phyloP scores from a whole-genome alignment of 331 rosid genomes.

The Dryas integrifolia region DNA sequence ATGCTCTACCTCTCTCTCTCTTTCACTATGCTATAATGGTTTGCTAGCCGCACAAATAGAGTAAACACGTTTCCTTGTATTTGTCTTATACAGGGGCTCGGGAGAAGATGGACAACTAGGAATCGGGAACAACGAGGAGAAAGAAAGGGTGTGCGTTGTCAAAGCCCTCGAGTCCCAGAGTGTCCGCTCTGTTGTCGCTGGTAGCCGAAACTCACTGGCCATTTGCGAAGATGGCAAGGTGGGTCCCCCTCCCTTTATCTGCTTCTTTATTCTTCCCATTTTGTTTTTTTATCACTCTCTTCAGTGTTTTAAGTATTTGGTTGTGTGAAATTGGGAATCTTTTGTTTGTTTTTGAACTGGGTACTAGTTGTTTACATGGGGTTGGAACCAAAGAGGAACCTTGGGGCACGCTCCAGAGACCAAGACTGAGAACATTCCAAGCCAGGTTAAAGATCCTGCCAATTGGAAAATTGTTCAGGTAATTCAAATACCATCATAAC shows the following conservation, averaged over 20 bases:
- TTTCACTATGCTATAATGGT: background rate
- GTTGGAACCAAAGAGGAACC: slow-evolving; percentile 99
- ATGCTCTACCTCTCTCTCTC: background rate
- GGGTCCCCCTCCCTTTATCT: background rate
- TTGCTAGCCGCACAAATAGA: background rate
- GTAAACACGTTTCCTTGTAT: background rate
- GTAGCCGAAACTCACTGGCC: slow-evolving; percentile 94
- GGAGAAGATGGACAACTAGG: slow-evolving; percentile 98
- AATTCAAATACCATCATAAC: background rate
- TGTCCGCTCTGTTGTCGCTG: slow-evolving; percentile 85
- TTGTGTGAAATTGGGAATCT: background rate
- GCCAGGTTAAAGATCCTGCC: slow-evolving; percentile 87
- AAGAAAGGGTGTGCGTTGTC: slow-evolving; percentile 57
- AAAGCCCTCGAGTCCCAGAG: slow-evolving; percentile 45
- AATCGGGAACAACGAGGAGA: slow-evolving; percentile 73
- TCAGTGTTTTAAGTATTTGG: too few species aligned
- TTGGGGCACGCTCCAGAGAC: slow-evolving; percentile 83
- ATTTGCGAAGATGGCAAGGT: slow-evolving; percentile 87
- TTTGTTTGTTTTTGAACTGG: background rate
- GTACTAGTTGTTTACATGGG: slow-evolving; percentile 94
- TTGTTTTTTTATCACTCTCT: background rate
- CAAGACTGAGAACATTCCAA: slow-evolving; percentile 82
- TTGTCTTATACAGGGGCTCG: slow-evolving; percentile 63
- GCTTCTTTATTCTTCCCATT: background rate
- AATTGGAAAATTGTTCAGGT: slow-evolving; percentile 84